Evolutionary conservation across 169 alveolate species (phyloP).

Genomic region (Cryptosporidium sp.): DNA sequence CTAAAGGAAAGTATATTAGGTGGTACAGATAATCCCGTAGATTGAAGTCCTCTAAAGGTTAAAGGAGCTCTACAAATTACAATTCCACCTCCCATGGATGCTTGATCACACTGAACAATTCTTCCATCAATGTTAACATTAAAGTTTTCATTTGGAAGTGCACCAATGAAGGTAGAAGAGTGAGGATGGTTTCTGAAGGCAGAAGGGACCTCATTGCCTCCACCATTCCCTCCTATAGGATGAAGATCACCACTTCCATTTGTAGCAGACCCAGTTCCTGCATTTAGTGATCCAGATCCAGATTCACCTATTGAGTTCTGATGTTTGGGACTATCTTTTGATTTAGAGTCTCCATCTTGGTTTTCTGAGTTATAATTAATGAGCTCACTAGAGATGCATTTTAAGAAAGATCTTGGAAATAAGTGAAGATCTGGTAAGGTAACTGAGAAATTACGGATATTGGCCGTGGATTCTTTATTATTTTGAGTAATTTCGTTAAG

Average conservation of each 20-base stretch:
- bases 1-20: constrained; percentile 84
- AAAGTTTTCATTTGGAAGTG: constrained; percentile 40
- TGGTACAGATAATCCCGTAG: constrained; percentile 79
- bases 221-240: neutral
- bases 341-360: neutral
- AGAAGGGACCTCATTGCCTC: constrained; percentile 15
- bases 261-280: neutral
- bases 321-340: neutral
- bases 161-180: constrained; percentile 62
- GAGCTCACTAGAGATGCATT: constrained; percentile 39
- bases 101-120: constrained; percentile 31
- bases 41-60: constrained; percentile 84
- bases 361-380: constrained; percentile 7
- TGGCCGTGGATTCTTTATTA: neutral
- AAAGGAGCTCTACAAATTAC: constrained; percentile 89
- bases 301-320: neutral
- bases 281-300: neutral
- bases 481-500: constrained; percentile 14
- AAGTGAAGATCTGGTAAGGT: constrained; percentile 64
- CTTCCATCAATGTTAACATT: constrained; percentile 58
- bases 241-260: neutral
- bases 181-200: constrained; percentile 48
- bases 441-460: constrained; percentile 19
- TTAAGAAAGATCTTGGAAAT: constrained; percentile 42
- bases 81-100: constrained; percentile 86